A percentile compares a stretch with the other conserved stretches of the same genome.
Evolutionary conservation across 306 rosid species (phyloP).

Genomic region (Acacia acuminata): DNA sequence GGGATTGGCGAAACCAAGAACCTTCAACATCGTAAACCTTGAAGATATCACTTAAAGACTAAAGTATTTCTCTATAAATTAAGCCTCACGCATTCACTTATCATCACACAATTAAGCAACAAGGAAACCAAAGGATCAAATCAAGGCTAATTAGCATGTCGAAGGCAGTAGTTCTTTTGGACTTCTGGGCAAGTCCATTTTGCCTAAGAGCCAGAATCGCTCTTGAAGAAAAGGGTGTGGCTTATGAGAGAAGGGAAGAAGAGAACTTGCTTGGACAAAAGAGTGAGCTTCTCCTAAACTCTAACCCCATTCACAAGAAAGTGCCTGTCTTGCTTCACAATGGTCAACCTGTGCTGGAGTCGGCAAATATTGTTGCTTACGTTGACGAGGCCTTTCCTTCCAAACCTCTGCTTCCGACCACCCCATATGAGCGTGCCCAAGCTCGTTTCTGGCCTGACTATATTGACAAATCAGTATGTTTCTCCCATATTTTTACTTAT

Average conservation of each 20-base stretch:
- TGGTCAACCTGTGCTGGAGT: conserved; percentile 54
- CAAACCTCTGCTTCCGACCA: conserved; percentile 55
- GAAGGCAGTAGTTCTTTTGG: conserved; percentile 35
- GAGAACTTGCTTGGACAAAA: conserved; percentile 72
- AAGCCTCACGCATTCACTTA: neutral
- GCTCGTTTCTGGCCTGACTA: conserved; percentile 70
- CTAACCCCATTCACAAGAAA: conserved; percentile 62
- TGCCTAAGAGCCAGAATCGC: conserved; percentile 61
- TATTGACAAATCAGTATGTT: conserved; percentile 61
- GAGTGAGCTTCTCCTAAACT: conserved; percentile 58
- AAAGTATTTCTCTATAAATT: neutral
- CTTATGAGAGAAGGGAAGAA: conserved; percentile 37
- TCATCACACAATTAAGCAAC: neutral
- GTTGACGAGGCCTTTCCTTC: conserved; percentile 62
- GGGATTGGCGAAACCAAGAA: neutral
- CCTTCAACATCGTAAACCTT: neutral
- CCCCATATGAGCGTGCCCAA: conserved; percentile 54
- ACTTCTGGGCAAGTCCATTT: conserved; percentile 48
- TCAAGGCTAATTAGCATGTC: conserved; percentile 29
- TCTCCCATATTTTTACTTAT: neutral
- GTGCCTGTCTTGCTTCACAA: conserved; percentile 70
- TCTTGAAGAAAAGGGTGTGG: conserved; percentile 58
- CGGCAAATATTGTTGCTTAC: conserved; percentile 46
- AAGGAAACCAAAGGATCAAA: neutral
- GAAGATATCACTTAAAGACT: neutral